Evolutionary conservation across 2,329 filamentous ascomycete genomes (phyloP), one percentile per base, ranked within the genome.

Genomic region (Fusarium decemcellulare): DNA sequence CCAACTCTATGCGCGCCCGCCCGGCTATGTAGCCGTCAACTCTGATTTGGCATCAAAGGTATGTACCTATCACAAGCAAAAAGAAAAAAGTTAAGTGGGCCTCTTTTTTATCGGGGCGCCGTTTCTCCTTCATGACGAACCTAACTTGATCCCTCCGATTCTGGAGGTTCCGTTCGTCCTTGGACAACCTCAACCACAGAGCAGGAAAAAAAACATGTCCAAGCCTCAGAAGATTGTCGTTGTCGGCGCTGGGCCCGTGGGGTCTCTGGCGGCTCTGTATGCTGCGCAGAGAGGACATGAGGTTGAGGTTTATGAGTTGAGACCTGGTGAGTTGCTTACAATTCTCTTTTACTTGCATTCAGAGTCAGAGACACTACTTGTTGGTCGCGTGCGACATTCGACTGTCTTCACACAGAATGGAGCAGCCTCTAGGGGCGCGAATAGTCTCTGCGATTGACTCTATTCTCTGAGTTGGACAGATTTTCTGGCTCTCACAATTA

Each of bases 271-370:
- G 27, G 96, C 94, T 44, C 83, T 99, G 7, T 99, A 98, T 83
- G 95, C 96, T 57, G 95, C 96, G 5, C 88, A 92, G 72, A 87
- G 95, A 78, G 96, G 95, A 44, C 90, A 97, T 79, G 85, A 95
- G 76, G 96, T 99, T 34, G 94, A 98, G 79, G 87, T 99, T 52
- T 99, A 98, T 80, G 96, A 99, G 81, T 84, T 99, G 72, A 89
- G 96, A 77, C 90, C 91, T 83, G 96, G 96, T 98, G 86, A 79
- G 89, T 84, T 70, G 56, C 50, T 53, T 43, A 32, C 34, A 9
- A 37, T 34, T 51, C 23, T 16, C 18, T 18, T 23, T 23, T 23
- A 34, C 43, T 60, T 44, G 30, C 47, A 42, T 61, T 63, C 47
- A 47, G 50, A 43, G 14, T 54, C 30, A 14, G 39, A 12, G 8